phyloP scores from a whole-genome alignment of 768 basidiomycete genomes.

The Termitomyces sp. region DNA sequence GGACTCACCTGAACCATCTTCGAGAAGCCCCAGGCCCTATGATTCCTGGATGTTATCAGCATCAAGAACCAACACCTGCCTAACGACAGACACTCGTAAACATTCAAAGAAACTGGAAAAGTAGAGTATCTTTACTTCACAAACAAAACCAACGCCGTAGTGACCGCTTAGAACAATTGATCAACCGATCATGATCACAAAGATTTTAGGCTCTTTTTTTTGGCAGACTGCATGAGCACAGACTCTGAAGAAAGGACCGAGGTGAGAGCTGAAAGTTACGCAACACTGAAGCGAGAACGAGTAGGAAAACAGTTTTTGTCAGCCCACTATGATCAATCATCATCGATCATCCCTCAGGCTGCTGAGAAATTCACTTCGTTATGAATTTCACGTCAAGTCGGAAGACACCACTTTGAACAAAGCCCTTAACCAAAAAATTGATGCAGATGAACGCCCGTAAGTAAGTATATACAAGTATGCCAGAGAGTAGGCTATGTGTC shows the following conservation, averaged over 20 bases:
- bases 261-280: slow-evolving; percentile 1
- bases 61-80: neutral
- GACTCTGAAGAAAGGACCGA: neutral
- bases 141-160: neutral
- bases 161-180: neutral
- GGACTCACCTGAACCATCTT: neutral
- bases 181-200: neutral
- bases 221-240: neutral
- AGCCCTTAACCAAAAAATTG: neutral
- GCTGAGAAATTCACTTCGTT: neutral
- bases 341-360: neutral
- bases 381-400: neutral
- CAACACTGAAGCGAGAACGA: neutral
- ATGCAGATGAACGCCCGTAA: too few relatives aligned
- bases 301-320: neutral
- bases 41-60: neutral
- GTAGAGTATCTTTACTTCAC: neutral
- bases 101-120: neutral
- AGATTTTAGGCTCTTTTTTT: too few relatives aligned
- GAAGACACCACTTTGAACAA: neutral
- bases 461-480: neutral
- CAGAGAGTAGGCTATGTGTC: neutral
- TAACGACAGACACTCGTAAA: neutral
- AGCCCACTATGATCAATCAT: neutral
- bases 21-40: neutral